Conservation (phyloP, 2,329 filamentous ascomycete genomes). For the Monosporascus sp. region DNA sequence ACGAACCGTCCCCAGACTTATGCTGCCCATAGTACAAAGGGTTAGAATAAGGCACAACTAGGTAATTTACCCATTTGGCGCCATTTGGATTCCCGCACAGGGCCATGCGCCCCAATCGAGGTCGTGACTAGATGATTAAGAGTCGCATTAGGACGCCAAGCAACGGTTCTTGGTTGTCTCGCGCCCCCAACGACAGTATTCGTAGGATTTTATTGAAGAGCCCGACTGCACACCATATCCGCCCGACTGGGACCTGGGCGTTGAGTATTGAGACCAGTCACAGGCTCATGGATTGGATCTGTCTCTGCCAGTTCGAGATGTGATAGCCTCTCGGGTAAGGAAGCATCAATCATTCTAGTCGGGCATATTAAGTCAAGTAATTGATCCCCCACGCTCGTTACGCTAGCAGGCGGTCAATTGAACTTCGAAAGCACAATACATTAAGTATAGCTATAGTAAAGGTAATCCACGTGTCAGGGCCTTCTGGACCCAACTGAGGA, state of each 20-base stretch:
- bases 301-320: background rate
- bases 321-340: background rate
- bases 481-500: no score
- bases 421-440: no score
- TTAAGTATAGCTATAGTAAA: no score
- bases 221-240: background rate
- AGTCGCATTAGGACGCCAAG: background rate
- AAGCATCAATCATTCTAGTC: background rate
- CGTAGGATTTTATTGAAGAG: background rate
- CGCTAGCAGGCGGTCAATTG: no score
- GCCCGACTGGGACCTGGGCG: background rate
- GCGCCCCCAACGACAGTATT: background rate
- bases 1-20: background rate
- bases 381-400: no score
- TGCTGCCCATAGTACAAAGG: background rate
- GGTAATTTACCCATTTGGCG: background rate
- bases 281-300: background rate
- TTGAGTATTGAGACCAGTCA: background rate
- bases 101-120: background rate
- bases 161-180: background rate
- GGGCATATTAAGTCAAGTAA: no score
- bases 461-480: no score
- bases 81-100: background rate
- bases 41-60: background rate
- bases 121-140: background rate